Evolutionary conservation across 2,329 filamentous ascomycete species (phyloP), one percentile per base, ranked within the genome.

Genomic region (Ascochyta koolunga): DNA sequence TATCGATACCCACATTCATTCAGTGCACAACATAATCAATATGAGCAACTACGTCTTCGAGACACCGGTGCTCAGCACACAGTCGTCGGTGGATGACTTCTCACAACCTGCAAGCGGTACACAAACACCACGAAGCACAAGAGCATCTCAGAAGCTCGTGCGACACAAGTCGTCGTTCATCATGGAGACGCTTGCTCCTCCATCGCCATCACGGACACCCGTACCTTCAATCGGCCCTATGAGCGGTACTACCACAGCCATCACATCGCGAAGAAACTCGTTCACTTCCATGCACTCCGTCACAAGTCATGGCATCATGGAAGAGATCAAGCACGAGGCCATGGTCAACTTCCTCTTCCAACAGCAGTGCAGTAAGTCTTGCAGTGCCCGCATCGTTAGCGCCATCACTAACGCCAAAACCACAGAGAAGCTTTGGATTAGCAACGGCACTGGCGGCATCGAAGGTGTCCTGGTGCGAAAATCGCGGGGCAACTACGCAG

Each of bases 311-410:
- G 45, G 51, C 3, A 50, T 64, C 10, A 59, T 65, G 56, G 87
- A 90, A 55, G 88, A 90, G 58, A 89, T 91, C 74, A 90, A 89
- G 74, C 87, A 91, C 67, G 89, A 92, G 73, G 87, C 92, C 56
- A 92, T 92, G 89, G 88, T 90, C 56, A 91, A 90, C 75, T 91
- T 90, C 71, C 79, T 93, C 22, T 91, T 91, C 74, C 89, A 92
- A 72, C 88, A 92, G 70, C 89, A 91, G 75, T 91, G 88, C 67
- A 83, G 58, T 60, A 48, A 58, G 58, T 60, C 29, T 56, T 50
- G 21, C 32, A 21, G 53, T 43, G 32, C 22, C 40, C 37, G 31
- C 36, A 33, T 35, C 4, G 15, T 31, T 42, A 50, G 51, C 41
- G 45, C 40, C 27, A 22, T 37, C 36, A 46, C 46, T 54, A 46